Evolutionary conservation across 805 yeast species (phyloP).

Genomic region (Candida taoyuanica): DNA sequence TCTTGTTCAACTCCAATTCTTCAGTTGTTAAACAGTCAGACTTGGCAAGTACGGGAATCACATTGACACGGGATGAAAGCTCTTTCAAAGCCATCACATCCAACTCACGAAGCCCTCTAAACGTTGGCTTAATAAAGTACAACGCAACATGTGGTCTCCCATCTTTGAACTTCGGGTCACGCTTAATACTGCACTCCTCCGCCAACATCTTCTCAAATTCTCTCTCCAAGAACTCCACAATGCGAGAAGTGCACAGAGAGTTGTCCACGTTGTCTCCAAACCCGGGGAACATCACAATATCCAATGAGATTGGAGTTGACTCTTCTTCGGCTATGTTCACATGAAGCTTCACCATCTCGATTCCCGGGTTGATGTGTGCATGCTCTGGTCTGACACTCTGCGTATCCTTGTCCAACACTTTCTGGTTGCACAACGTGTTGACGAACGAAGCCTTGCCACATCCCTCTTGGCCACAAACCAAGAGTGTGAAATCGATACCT

Average conservation of each 20-base stretch:
- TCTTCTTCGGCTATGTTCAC: constrained; percentile 56
- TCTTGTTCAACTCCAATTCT: constrained; percentile 54
- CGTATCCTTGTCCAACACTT: constrained; percentile 32
- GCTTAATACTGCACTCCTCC: constrained; percentile 69
- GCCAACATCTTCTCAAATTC: constrained; percentile 70
- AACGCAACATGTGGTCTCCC: constrained; percentile 73
- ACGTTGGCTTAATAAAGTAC: constrained; percentile 69
- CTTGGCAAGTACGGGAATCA: constrained; percentile 77
- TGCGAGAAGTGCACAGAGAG: constrained; percentile 41
- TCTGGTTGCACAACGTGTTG: constrained; percentile 57
- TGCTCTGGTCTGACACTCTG: constrained; percentile 27
- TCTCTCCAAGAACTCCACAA: constrained; percentile 57
- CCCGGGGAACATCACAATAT: constrained; percentile 69
- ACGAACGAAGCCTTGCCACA: constrained; percentile 72
- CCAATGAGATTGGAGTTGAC: constrained; percentile 47
- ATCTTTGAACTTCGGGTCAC: constrained; percentile 69
- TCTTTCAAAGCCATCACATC: constrained; percentile 70
- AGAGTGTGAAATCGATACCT: constrained; percentile 58
- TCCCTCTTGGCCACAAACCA: constrained; percentile 71
- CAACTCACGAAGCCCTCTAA: constrained; percentile 62
- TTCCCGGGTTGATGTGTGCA: constrained; percentile 33
- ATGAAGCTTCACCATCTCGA: constrained; percentile 43
- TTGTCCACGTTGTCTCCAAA: constrained; percentile 75
- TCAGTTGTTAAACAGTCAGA: constrained; percentile 71
- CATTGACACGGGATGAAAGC: constrained; percentile 68